These are phyloP conservation scores for Trichoderma asperellum DNA, from an alignment of 2,329 filamentous ascomycete species.

Conservation along the genomic window DNA sequence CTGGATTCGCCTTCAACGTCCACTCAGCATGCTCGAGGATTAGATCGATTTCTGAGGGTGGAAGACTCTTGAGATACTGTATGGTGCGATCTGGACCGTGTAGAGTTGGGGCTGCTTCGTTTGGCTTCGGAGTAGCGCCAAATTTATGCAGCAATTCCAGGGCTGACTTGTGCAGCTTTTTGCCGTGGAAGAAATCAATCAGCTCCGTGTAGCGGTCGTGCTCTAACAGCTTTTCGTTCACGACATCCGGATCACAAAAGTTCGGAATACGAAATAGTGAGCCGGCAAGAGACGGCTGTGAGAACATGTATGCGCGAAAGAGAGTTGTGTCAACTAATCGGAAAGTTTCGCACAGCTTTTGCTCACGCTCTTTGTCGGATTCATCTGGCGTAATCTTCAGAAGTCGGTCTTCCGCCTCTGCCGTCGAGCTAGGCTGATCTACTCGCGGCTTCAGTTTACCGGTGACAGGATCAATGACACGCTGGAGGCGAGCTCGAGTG, in stretches of 20 bases:
- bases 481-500: constrained; percentile 69
- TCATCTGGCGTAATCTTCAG: constrained; percentile 54
- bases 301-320: constrained; percentile 95
- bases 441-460: constrained; percentile 61
- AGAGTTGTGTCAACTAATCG: constrained; percentile 89
- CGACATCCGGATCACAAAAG: constrained; percentile 94
- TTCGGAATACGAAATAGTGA: constrained; percentile 95
- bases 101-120: constrained; percentile 59
- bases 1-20: constrained; percentile 74
- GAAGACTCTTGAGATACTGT: constrained; percentile 84
- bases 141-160: constrained; percentile 82
- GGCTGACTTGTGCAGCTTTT: constrained; percentile 87
- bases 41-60: constrained; percentile 84
- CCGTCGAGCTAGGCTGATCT: constrained; percentile 49
- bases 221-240: constrained; percentile 89
- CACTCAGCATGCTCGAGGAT: constrained; percentile 91
- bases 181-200: constrained; percentile 97
- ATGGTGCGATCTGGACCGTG: constrained; percentile 84
- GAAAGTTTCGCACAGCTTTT: constrained; percentile 75
- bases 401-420: constrained; percentile 60
- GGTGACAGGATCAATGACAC: constrained; percentile 64
- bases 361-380: constrained; percentile 65
- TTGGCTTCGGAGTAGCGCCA: constrained; percentile 61
- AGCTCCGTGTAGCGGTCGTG: constrained; percentile 88
- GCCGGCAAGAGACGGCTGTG: constrained; percentile 79